phyloP scores from a whole-genome alignment of 441 rosid genomes.

The Pelargonium myrrhifolium region DNA sequence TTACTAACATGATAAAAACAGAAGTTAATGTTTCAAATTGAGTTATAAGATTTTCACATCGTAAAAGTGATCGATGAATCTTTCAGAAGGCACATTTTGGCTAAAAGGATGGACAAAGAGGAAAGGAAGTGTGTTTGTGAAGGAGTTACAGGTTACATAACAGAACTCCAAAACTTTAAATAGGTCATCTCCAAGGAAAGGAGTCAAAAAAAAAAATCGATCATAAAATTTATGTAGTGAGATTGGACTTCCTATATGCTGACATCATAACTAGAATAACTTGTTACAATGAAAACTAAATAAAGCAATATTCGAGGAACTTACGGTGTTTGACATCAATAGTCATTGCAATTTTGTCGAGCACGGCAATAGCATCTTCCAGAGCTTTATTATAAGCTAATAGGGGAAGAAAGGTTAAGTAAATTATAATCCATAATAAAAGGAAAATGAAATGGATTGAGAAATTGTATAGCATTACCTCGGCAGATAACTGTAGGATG shows the following conservation, averaged over 20 bases:
- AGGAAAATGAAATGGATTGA: background rate
- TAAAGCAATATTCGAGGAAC: slow-evolving; percentile 23
- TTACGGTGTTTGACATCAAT: slow-evolving; percentile 74
- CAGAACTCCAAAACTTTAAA: background rate
- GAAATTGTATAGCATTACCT: slow-evolving; percentile 35
- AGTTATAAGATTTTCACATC: background rate
- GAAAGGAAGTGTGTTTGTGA: too few relatives aligned
- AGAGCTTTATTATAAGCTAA: slow-evolving; percentile 83
- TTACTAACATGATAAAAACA: background rate
- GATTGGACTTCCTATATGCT: background rate
- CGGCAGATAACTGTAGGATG: slow-evolving; percentile 93
- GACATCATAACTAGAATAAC: background rate
- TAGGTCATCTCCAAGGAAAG: background rate
- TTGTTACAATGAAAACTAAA: background rate
- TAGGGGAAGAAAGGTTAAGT: background rate
- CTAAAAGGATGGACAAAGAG: too few relatives aligned
- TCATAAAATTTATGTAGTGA: background rate
- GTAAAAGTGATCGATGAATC: too few relatives aligned
- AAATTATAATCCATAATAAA: slow-evolving; percentile 12
- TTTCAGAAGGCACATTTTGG: too few relatives aligned
- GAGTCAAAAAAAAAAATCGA: background rate
- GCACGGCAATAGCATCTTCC: slow-evolving; percentile 83
- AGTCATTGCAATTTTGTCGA: slow-evolving; percentile 81
- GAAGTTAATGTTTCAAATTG: background rate
- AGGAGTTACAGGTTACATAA: background rate